Evolutionary conservation across 192 early-diverging fungal genomes (phyloP), one percentile per base, ranked within the genome.

Genomic region (Coemansia sp.): DNA sequence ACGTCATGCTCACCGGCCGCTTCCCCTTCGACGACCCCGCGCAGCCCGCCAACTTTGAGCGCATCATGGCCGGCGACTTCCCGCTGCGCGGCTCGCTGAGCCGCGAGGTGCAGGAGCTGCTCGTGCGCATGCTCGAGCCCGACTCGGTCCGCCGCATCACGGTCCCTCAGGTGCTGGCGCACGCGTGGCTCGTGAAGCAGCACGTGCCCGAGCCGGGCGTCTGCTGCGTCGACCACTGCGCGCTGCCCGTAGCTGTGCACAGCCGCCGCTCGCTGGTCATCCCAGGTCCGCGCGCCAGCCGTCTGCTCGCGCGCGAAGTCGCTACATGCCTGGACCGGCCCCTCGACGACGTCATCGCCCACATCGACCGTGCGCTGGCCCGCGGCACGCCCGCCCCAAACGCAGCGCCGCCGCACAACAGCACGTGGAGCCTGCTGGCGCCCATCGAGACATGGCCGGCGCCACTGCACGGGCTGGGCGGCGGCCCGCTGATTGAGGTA

Each of bases 1-100:
- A 93, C 65, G 54, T 93, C 33, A 85, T 97, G 76, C 86, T 91
- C 77, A 86, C 67, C 64, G 90, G 57, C 52, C 85, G 56, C 67
- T 89, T 69, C 78, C 92, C 64, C 74, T 94, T 78, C 48, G 81
- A 75, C 6, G 81, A 82, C 23, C 76, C 75, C 0, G 68, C 72
- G 28, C 69, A 75, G 54, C 56, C 63, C 22, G 60, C 72, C 31
- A 80, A 81, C 56, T 82, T 71, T 53, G 82, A 85, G 54, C 76
- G 82, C n/a, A 87, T 85, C 40, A 71, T 81, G 67, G 72, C 69
- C 3, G 69, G 79, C 33, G 82, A 84, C 23, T 78, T 85, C 38
- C 46, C 71, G 1, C 61, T 85, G 8, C 78, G 61, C 6, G 24
- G 62, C 3, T 25, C 27, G 31, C 77, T 78, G 64, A 67, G 69